These are phyloP conservation scores for Schizonepeta tenuifolia DNA, from an alignment of 257 asterid genomes.

Conservation along the genomic window DNA sequence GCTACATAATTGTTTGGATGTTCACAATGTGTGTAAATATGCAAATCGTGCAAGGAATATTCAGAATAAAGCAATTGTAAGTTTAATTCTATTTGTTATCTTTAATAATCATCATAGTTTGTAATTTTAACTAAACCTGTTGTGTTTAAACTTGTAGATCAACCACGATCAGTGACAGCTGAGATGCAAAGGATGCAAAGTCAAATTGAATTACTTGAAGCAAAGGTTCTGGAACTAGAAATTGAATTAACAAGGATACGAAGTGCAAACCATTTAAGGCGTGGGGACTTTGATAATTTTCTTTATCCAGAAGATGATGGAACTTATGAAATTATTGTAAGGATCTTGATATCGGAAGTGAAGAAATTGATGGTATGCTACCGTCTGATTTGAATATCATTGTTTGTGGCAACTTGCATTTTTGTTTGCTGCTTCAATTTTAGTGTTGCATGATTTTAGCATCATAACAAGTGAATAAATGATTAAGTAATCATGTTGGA, in stretches of 20 bases:
- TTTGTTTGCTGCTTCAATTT: neutral
- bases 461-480: too few relatives aligned
- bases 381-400: neutral
- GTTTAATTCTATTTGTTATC: too few relatives aligned
- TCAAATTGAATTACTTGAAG: slow-evolving; percentile 92
- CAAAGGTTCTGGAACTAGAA: slow-evolving; percentile 86
- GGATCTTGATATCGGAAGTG: slow-evolving; percentile 54
- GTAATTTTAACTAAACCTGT: neutral
- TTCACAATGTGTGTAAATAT: too few relatives aligned
- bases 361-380: slow-evolving; percentile 64
- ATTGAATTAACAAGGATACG: slow-evolving; percentile 57
- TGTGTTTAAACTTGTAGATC: slow-evolving; percentile 50
- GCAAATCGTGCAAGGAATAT: too few relatives aligned
- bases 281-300: slow-evolving; percentile 44
- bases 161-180: slow-evolving; percentile 81
- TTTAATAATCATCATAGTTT: too few relatives aligned
- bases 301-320: slow-evolving; percentile 58
- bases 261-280: slow-evolving; percentile 49
- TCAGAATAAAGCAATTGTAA: too few relatives aligned
- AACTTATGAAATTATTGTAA: slow-evolving; percentile 43
- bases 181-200: slow-evolving; percentile 87
- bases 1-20: too few relatives aligned
- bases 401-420: slow-evolving; percentile 15
- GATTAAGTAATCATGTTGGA: too few relatives aligned
- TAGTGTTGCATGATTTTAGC: too few relatives aligned